These are phyloP conservation scores for Clarireedia paspali DNA, from an alignment of 2,329 filamentous ascomycete species.

Conservation along the genomic window DNA sequence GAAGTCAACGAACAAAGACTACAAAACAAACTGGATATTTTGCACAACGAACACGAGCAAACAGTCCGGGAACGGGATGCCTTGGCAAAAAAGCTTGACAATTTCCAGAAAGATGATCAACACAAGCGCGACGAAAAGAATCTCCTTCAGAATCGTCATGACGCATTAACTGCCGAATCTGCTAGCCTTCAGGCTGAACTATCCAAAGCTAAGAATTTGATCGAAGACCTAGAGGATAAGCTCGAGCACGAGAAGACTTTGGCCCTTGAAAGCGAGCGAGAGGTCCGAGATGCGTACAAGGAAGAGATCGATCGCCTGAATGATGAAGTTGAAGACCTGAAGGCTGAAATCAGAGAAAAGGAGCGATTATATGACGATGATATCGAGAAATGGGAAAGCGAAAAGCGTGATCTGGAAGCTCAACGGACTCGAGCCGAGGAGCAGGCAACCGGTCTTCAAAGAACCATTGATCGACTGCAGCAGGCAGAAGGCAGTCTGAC, in stretches of 20 bases:
- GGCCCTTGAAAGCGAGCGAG: conserved; percentile 47
- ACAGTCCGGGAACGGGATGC: conserved; percentile 15
- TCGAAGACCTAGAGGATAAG: conserved; percentile 40
- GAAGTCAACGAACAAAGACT: conserved; percentile 25
- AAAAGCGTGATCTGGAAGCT: conserved; percentile 55
- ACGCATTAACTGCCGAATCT: conserved; percentile 59
- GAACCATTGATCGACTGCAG: conserved; percentile 62
- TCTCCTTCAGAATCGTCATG: conserved; percentile 60
- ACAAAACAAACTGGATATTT: conserved; percentile 36
- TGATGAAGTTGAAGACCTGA: conserved; percentile 43
- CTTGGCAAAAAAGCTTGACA: conserved; percentile 10
- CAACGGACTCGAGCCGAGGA: conserved; percentile 62
- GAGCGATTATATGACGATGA: conserved; percentile 65
- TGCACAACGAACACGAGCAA: conserved; percentile 34
- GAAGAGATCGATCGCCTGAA: conserved; percentile 46
- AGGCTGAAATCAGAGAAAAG: conserved; percentile 57
- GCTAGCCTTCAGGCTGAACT: conserved; percentile 59
- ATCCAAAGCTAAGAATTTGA: conserved; percentile 34
- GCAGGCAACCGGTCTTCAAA: conserved; percentile 58
- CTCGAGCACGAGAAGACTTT: conserved; percentile 36
- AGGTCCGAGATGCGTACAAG: conserved; percentile 47
- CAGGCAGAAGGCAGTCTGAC: conserved; percentile 60
- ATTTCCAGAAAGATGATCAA: conserved; percentile 47
- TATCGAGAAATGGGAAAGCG: conserved; percentile 64
- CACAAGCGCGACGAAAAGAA: conserved; percentile 58